Evolutionary conservation across 2,329 filamentous ascomycete species (phyloP).

Genomic region (Clonostachys rhizophaga): DNA sequence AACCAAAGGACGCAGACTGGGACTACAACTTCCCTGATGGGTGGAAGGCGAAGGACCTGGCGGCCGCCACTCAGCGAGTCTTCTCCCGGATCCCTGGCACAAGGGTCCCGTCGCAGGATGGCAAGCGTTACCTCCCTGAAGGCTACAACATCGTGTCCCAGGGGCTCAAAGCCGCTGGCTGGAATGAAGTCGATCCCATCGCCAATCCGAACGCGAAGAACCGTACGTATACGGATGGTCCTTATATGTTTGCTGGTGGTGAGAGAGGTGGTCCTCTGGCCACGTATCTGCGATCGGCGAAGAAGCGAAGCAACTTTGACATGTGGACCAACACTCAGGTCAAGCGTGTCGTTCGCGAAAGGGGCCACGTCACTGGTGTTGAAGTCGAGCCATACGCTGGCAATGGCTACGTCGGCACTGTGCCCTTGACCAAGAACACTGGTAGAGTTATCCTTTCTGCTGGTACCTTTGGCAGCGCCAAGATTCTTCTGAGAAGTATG

Average conservation of each 20-base stretch:
- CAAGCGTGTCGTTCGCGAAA: slow-evolving; percentile 60
- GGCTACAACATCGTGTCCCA: slow-evolving; percentile 58
- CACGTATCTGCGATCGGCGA: slow-evolving; percentile 64
- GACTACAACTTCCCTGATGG: slow-evolving; percentile 68
- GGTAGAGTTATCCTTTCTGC: slow-evolving; percentile 66
- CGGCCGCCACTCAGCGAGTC: slow-evolving; percentile 51
- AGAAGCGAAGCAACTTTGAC: slow-evolving; percentile 58
- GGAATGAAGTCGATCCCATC: slow-evolving; percentile 59
- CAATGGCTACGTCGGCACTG: slow-evolving; percentile 48
- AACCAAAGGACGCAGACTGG: slow-evolving; percentile 62
- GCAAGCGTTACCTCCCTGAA: slow-evolving; percentile 61
- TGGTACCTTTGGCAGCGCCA: slow-evolving; percentile 65
- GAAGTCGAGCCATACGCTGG: slow-evolving; percentile 55
- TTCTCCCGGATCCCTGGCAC: slow-evolving; percentile 70
- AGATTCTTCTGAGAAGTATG: slow-evolving; percentile 60
- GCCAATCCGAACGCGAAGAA: slow-evolving; percentile 58
- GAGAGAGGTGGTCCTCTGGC: slow-evolving; percentile 66
- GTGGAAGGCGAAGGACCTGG: slow-evolving; percentile 64
- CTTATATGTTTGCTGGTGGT: slow-evolving; percentile 63
- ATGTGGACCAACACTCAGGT: slow-evolving; percentile 63
- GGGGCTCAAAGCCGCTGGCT: slow-evolving; percentile 56
- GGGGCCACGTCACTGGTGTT: slow-evolving; percentile 60
- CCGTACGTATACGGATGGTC: slow-evolving; percentile 56
- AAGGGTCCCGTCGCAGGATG: slow-evolving; percentile 60
- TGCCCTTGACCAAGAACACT: slow-evolving; percentile 52